Percentiles rank a stretch among this genome's conserved stretches.
Conservation (phyloP, 73 alveolate genomes). For the Symbiodinium natans region DNA sequence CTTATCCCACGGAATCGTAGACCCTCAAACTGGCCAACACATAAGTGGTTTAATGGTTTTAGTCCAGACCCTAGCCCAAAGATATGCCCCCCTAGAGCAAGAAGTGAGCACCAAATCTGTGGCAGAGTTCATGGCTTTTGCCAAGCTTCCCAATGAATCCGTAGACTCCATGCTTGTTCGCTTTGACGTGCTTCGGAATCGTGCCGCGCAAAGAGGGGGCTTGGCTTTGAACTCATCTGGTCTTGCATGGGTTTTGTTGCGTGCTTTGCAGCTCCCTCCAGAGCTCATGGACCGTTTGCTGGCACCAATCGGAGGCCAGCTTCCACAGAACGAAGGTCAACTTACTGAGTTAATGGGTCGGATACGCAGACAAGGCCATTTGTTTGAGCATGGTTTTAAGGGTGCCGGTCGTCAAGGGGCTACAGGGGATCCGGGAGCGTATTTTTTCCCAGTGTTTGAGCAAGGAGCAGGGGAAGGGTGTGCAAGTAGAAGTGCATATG, state of each 20-base stretch:
- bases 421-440: not conserved
- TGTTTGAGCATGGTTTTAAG: not conserved
- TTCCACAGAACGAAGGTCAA: not conserved
- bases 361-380: not conserved
- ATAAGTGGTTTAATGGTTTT: not conserved
- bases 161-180: not conserved
- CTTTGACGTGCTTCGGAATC: not conserved
- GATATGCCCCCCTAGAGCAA: not conserved
- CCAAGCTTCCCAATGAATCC: not conserved
- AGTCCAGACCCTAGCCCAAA: not conserved
- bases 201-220: slow-evolving; percentile 31
- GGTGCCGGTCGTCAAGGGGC: not conserved
- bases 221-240: not conserved
- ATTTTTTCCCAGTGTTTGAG: not conserved
- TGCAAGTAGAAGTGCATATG: not conserved
- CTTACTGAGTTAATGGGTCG: not conserved
- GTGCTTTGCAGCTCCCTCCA: not conserved
- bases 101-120: not conserved
- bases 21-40: not conserved
- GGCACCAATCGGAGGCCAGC: not conserved
- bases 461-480: not conserved
- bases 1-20: not conserved
- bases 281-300: not conserved
- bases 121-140: not conserved
- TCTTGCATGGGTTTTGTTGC: not conserved